These are phyloP conservation scores for Camellia japonica DNA, from an alignment of 148 eudicot genomes.

Conservation along the genomic window DNA sequence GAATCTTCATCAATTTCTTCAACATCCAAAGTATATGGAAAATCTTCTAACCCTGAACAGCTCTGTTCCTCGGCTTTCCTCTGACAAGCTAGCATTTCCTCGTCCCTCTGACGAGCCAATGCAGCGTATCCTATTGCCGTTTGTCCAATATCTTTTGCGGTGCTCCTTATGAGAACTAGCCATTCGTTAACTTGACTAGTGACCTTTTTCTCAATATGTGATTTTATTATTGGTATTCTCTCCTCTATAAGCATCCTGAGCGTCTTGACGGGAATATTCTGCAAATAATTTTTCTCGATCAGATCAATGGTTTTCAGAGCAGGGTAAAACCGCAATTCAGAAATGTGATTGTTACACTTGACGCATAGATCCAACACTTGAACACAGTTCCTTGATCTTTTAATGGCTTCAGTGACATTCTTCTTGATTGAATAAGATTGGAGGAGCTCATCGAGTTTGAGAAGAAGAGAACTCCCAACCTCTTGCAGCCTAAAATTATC, in stretches of 20 bases:
- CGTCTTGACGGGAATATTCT: slow-evolving; percentile 63
- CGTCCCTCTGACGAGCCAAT: slow-evolving; percentile 65
- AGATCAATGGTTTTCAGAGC: slow-evolving; percentile 83
- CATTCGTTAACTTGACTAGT: slow-evolving; percentile 80
- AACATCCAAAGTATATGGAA: slow-evolving; percentile 65
- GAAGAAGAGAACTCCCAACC: slow-evolving; percentile 69
- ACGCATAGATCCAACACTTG: slow-evolving; percentile 69
- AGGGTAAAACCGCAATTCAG: slow-evolving; percentile 79
- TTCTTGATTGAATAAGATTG: slow-evolving; percentile 72
- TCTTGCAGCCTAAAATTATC: slow-evolving; percentile 75
- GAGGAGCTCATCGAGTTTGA: slow-evolving; percentile 71
- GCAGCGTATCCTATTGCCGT: slow-evolving; percentile 71
- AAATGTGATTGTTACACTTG: slow-evolving; percentile 77
- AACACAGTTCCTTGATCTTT: slow-evolving; percentile 73
- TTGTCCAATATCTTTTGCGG: slow-evolving; percentile 82
- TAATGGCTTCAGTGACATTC: slow-evolving; percentile 73
- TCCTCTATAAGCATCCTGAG: slow-evolving; percentile 52
- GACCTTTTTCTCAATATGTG: slow-evolving; percentile 75
- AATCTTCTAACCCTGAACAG: slow-evolving; percentile 46
- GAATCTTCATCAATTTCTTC: slow-evolving; percentile 74
- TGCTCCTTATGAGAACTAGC: slow-evolving; percentile 78
- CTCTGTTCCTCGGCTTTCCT: slow-evolving; percentile 80
- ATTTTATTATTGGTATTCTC: slow-evolving; percentile 66
- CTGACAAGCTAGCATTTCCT: slow-evolving; percentile 71
- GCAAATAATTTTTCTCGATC: slow-evolving; percentile 68